Evolutionary conservation across 352 stramenopile genomes (phyloP), one percentile per base, ranked within the genome.

Genomic region (Phytophthora crassamura): DNA sequence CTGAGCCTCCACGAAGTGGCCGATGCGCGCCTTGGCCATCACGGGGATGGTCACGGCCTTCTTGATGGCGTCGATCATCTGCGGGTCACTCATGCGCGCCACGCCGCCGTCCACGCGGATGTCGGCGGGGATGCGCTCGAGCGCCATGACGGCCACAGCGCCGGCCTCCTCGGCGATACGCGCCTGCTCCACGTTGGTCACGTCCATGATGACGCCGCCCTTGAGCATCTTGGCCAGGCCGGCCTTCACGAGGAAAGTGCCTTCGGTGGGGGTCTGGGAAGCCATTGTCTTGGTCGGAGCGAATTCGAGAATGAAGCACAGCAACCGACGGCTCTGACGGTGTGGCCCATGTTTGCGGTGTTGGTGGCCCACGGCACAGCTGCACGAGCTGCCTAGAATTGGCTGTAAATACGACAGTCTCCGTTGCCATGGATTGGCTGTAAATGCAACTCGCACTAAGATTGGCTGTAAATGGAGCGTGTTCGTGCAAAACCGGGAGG

Each of bases 171-270:
- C 97, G 18, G 97, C 97, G 70, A 99, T 98, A 58, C 97, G 97
- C 15, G 97, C 92, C 74, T 98, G 86, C 75, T 97, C 92, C 25
- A 82, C 88, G 79, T 94, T 95, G 49, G 88, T 86, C 34, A 98
- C 92, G 64, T 98, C 97, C 94, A 99, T 98, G 80, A 99, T 98
- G n/a, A 99, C 97, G 39, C 97, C 97, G 52, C 97, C 97, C 83
- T 99, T 99, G 69, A 99, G 88, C 97, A 99, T 99, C 80, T 98
- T 96, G 18, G 97, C 97, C 20, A 99, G 85, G 47, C 97, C 97
- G 58, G 94, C 87, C 78, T 99, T 99, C 20, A 99, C 96, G 46
- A 93, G 86, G 72, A 93, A 92, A 2, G 94, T 90, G 64, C 84
- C 84, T 86, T 92, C 81, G 14, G 74, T 80, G 16, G 80, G 69